A percentile compares a stretch with the other conserved stretches of the same genome.
Conservation (phyloP, 2,329 filamentous ascomycete species). For the Pseudonectria buxi region DNA sequence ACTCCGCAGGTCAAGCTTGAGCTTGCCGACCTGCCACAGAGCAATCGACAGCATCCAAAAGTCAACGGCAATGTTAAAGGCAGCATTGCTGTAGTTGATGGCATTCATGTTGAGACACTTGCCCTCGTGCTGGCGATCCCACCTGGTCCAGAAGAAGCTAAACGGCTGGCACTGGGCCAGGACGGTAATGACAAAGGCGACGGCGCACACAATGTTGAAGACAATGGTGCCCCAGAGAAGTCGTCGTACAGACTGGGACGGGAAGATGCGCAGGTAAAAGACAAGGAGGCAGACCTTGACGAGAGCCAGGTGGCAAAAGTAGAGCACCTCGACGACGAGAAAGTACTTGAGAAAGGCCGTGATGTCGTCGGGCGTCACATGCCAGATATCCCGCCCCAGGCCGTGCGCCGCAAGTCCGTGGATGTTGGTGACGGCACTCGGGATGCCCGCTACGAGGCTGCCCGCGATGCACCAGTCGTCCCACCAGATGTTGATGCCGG, state of each 20-base stretch:
- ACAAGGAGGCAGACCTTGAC: slow-evolving; percentile 35
- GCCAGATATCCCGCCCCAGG: slow-evolving; percentile 29
- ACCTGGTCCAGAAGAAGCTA: slow-evolving; percentile 39
- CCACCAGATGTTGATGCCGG: slow-evolving; percentile 22
- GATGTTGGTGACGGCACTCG: slow-evolving; percentile 17
- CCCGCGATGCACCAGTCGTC: slow-evolving; percentile 25
- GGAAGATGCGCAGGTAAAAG: slow-evolving; percentile 39
- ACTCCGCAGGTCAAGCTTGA: neutral
- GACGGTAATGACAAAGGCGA: slow-evolving; percentile 30
- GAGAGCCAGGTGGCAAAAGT: slow-evolving; percentile 31
- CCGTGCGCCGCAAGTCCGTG: slow-evolving; percentile 19
- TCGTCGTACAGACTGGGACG: slow-evolving; percentile 20
- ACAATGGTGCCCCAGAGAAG: slow-evolving; percentile 26
- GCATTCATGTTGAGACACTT: slow-evolving; percentile 38
- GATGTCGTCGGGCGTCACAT: slow-evolving; percentile 15
- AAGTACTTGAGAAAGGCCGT: slow-evolving; percentile 22
- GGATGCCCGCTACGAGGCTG: slow-evolving; percentile 15
- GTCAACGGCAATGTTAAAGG: slow-evolving; percentile 39
- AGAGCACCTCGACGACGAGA: slow-evolving; percentile 30
- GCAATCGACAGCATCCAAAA: slow-evolving; percentile 28
- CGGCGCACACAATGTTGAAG: slow-evolving; percentile 26
- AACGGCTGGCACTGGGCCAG: slow-evolving; percentile 41
- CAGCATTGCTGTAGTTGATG: slow-evolving; percentile 39
- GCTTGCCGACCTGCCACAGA: neutral
- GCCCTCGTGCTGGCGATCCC: slow-evolving; percentile 37